Evolutionary conservation across 805 yeast species (phyloP), one percentile per base, ranked within the genome.

Genomic region (Kregervanrija pseudodelftensis): DNA sequence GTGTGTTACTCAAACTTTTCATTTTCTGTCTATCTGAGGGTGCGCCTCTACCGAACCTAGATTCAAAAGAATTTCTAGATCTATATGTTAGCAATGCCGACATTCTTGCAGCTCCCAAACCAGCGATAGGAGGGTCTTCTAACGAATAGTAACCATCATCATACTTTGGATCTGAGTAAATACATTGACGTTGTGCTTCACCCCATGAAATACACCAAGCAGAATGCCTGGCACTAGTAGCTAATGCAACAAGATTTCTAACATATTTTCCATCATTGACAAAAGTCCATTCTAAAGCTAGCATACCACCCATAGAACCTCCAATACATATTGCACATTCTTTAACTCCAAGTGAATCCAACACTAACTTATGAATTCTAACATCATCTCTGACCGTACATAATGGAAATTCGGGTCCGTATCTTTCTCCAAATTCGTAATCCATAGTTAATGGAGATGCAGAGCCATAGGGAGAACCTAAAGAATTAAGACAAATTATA

Each of bases 121-220:
- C 99, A 9, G 81, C 74, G 17, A 69, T 70, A 3, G 99, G 99
- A 4, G 89, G 95, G 45, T 82, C 87, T n/a, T 76, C 74, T 31
- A 76, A 68, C 11, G 79, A 67, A 60, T 87, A 91, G 64, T 86
- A 89, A 1, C 99, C 99, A 58, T 90, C 96, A 45, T 77, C 73
- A 62, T 89, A 93, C 59, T 85, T 84, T 9, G 98, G 98, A 61
- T 93, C 99, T 11, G 95, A 83, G 65, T 90, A 93, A 30, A 93
- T 88, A 50, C 95, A 81, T 62, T 93, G 99, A 55, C 99, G 76
- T 66, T 93, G 99, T 2, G 99, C 95, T 60, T 93, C 99, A 44
- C 95, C 91, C 99, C 99, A 93, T 4, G 96, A 86, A 36, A 93
- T 93, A 53, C 98, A 93, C 99, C 99, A 93, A 0, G 99, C 99